phyloP scores from a whole-genome alignment of 768 basidiomycete species.

The Cystofilobasidium capitatum region DNA sequence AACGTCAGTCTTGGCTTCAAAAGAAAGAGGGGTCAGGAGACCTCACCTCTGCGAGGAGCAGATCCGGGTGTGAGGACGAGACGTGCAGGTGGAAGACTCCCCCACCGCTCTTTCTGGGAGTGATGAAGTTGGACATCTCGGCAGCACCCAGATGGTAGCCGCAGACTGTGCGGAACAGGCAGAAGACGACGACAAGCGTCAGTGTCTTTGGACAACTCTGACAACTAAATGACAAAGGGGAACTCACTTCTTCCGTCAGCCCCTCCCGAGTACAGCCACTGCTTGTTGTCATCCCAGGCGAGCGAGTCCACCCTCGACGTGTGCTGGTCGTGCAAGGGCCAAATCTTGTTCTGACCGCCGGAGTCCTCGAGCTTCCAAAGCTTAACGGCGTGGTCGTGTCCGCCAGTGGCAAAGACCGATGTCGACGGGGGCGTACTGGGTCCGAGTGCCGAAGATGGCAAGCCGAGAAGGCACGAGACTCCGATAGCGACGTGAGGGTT shows the following conservation, averaged over 20 bases:
- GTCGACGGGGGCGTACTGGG: background rate
- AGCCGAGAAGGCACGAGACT: no score
- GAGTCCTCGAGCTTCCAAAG: background rate
- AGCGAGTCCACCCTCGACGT: background rate
- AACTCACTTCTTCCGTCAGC: background rate
- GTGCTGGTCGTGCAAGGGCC: background rate
- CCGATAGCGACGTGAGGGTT: background rate
- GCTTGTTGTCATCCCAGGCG: background rate
- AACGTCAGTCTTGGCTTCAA: no score
- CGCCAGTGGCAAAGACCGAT: background rate
- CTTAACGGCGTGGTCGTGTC: background rate
- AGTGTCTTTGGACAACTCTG: no score
- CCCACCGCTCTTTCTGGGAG: no score
- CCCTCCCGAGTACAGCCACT: background rate
- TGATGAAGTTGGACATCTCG: background rate
- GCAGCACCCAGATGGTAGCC: background rate
- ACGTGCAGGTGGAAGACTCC: constrained; percentile 4
- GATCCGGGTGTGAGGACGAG: background rate
- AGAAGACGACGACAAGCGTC: background rate
- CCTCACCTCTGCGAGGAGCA: background rate
- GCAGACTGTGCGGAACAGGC: no score
- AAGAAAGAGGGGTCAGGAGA: no score
- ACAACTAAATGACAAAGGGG: no score
- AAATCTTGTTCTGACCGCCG: background rate
- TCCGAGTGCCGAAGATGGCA: background rate